Percentiles rank a stretch among this genome's conserved stretches.
These are phyloP conservation scores for Claviceps citrina DNA, from an alignment of 2,329 filamentous ascomycete genomes.

Conservation along the genomic window DNA sequence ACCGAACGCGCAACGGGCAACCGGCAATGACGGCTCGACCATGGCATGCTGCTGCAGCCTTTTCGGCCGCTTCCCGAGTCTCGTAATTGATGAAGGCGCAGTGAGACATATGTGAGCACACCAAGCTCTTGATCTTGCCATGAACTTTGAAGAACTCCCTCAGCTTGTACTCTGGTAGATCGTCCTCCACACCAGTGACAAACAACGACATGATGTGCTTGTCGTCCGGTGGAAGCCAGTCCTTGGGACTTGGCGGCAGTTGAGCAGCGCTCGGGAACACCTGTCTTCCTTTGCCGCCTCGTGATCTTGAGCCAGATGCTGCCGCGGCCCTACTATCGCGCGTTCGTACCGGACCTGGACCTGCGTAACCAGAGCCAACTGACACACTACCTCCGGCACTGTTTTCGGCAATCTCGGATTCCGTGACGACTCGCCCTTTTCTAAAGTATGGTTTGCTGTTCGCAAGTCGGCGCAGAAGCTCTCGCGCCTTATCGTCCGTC, in stretches of 20 bases:
- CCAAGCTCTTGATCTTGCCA: slow-evolving; percentile 78
- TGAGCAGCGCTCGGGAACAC: slow-evolving; percentile 57
- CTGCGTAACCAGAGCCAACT: slow-evolving; percentile 42
- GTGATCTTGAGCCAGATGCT: slow-evolving; percentile 32
- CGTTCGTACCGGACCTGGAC: slow-evolving; percentile 65
- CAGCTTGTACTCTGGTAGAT: slow-evolving; percentile 81
- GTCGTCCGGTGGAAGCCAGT: slow-evolving; percentile 74
- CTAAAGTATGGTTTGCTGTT: slow-evolving; percentile 92
- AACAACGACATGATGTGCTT: slow-evolving; percentile 84
- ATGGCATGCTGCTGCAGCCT: slow-evolving; percentile 68
- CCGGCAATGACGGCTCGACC: slow-evolving; percentile 82
- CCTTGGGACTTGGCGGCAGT: slow-evolving; percentile 64
- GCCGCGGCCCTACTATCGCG: slow-evolving; percentile 42
- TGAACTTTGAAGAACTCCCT: slow-evolving; percentile 80
- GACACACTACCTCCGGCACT: slow-evolving; percentile 30
- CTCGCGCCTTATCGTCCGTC: slow-evolving; percentile 90
- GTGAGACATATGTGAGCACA: slow-evolving; percentile 94
- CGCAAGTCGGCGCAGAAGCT: slow-evolving; percentile 69
- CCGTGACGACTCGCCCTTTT: slow-evolving; percentile 63
- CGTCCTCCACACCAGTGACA: slow-evolving; percentile 88
- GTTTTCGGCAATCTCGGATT: slow-evolving; percentile 23
- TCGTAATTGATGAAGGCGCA: slow-evolving; percentile 95
- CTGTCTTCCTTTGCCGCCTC: slow-evolving; percentile 29
- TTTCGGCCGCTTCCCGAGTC: slow-evolving; percentile 69
- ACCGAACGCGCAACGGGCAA: slow-evolving; percentile 76